Evolutionary conservation across 495 filamentous ascomycete genomes (phyloP).

Genomic region (Tuber borchii): DNA sequence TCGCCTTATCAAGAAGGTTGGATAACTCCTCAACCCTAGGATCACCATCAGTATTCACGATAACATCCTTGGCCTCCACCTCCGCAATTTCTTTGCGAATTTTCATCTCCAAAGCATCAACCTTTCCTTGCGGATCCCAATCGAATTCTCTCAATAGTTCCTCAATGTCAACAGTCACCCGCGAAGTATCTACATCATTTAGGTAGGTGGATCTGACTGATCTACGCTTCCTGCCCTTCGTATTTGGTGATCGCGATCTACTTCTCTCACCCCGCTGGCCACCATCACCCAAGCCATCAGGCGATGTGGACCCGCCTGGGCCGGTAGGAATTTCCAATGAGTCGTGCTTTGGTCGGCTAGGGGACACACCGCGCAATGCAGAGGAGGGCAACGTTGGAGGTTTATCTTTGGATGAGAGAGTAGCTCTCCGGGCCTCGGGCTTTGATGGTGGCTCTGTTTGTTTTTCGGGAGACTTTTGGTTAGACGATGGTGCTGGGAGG

Average conservation of each 20-base stretch:
- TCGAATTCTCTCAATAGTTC: conserved; percentile 78
- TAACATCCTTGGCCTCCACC: conserved; percentile 87
- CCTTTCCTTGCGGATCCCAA: conserved; percentile 74
- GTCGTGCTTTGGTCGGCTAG: conserved; percentile 22
- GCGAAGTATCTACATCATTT: conserved; percentile 39
- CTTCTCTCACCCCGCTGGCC: conserved; percentile 20
- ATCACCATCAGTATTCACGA: conserved; percentile 81
- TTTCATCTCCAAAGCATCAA: conserved; percentile 75
- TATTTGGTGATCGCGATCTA: conserved; percentile 42
- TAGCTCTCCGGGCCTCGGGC: conserved; percentile 27
- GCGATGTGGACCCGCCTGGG: conserved; percentile 13
- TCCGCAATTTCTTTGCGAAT: conserved; percentile 80
- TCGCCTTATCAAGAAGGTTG: conserved; percentile 73
- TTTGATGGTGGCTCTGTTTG: conserved; percentile 30
- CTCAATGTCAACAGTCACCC: conserved; percentile 58
- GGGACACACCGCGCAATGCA: conserved; percentile 21
- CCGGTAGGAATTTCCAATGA: conserved; percentile 24
- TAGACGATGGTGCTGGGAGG: conserved; percentile 11
- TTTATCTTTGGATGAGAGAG: conserved; percentile 33
- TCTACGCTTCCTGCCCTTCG: conserved; percentile 55
- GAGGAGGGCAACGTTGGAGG: not conserved
- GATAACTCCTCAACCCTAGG: conserved; percentile 78
- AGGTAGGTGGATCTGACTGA: conserved; percentile 58
- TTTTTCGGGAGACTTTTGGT: conserved; percentile 10
- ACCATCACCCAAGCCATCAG: conserved; percentile 18